Evolutionary conservation across 768 basidiomycete genomes (phyloP), one percentile per base, ranked within the genome.

Genomic region (Psilocybe azurescens): DNA sequence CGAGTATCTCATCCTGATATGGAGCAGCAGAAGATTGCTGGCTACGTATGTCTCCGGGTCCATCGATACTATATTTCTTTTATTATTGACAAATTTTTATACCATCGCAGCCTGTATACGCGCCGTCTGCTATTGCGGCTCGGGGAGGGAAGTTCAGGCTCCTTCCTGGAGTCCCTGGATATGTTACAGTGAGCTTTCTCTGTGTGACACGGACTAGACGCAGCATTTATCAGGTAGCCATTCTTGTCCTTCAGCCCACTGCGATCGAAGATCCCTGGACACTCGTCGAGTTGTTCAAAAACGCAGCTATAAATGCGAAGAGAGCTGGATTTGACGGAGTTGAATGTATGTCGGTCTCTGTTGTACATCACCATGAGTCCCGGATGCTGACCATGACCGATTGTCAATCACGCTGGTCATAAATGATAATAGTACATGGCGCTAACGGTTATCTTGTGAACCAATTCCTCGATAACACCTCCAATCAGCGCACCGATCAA

Each of bases 291-390:
- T 67, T 71, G 44, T 84, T 73, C 71, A 79, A 74, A 57, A 62
- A 76, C 50, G 81, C 81, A 1, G 83, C 83, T 1, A 54, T 74
- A 30, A 80, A 80, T 38, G 83, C 83, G 2, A 81, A 81, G 53
- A 74, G 75, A 53, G 81, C 82, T 24, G 85, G 84, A 4, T 85
- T 84, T 66, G 85, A 86, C 63, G 84, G 83, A 8, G 78, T 84
- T 24, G 83, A 85, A 71, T 59, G 80, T 79, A 65, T 53, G 76
- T 66, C 1, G 7, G 18, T 39, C 13, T 11, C 5, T 39, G 32
- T 9, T 38, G 9, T n/a, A 20, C 32, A 54, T 18, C 29, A 3
- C 5, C 24, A 24, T 24, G 50, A 36, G 14, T 3, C 14, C 39
- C 39, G 36, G 24, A 29, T n/a, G n/a, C 53, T 51, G 28, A 53